Evolutionary conservation across 768 basidiomycete species (phyloP).

Genomic region (Mycena capillaripes): DNA sequence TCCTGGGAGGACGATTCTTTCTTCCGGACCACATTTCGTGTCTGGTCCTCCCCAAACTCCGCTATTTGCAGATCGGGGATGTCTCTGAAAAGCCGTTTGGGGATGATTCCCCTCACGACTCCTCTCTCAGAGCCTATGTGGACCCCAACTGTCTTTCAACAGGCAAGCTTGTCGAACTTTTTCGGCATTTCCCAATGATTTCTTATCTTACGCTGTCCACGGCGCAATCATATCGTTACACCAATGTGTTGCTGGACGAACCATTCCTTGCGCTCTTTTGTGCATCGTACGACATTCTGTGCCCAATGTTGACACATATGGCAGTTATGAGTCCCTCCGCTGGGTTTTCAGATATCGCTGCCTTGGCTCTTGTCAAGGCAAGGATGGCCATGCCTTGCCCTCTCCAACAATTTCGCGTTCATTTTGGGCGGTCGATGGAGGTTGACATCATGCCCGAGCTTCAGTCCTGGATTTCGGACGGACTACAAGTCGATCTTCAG

Average conservation of each 20-base stretch:
- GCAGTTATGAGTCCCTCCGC: not conserved
- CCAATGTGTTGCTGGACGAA: not conserved
- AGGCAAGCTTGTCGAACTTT: not conserved
- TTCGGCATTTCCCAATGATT: not conserved
- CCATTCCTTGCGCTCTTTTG: not conserved
- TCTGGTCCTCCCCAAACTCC: not conserved
- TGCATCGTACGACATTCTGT: not conserved
- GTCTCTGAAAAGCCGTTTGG: not conserved
- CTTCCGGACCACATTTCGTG: not conserved
- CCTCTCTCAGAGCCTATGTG: not conserved
- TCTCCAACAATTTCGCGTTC: not conserved
- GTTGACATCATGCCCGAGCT: constrained; percentile 10
- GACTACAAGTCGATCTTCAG: not conserved
- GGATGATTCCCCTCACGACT: not conserved
- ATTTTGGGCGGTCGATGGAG: not conserved
- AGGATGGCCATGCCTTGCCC: not conserved
- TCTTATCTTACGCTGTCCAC: not conserved
- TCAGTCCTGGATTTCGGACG: not conserved
- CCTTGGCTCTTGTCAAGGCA: not conserved
- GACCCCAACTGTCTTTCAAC: not conserved
- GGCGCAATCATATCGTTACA: no score
- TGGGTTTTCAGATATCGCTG: not conserved
- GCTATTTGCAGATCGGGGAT: not conserved
- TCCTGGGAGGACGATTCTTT: not conserved
- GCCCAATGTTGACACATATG: not conserved